Evolutionary conservation across 2,329 filamentous ascomycete genomes (phyloP), one percentile per base, ranked within the genome.

Genomic region (Pyrenochaeta sp.): DNA sequence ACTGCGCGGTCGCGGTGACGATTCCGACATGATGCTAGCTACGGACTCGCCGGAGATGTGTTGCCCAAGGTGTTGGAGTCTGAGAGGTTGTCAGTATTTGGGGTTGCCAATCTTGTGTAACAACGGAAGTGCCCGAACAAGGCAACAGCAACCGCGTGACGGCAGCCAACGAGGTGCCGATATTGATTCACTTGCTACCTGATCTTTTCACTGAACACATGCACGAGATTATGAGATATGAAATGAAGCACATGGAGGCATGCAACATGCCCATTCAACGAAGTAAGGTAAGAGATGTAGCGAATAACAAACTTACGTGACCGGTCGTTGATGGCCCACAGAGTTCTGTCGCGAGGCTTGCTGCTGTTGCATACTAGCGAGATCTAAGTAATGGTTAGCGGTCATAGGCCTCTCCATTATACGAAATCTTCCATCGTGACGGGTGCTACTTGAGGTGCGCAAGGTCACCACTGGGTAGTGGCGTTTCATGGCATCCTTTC

Each of bases 1-100:
- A 56, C 69, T 75, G 52, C 81, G 79, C 30, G 80, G 77, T 59
- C 77, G 74, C 2, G 80, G 74, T 9, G 81, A 79, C 10, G 76
- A 71, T 54, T 83, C 82, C 3, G 79, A 76, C 81, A 83, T 83
- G 60, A 82, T 74, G 61, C 82, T 81, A 44, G 76, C 76, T 27
- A 80, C 72, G 10, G 80, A 82, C 44, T 78, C 76, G 24, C 78
- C 75, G 49, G 81, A 82, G 37, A 79, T 69, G 54, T 71, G 67
- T 56, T 71, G 74, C 67, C 64, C 80, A 74, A 58, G 67, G 54
- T 71, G 68, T 64, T 71, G 66, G 40, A 71, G 65, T 56, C 63
- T 72, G 59, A 7, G 44, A 49, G 2, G 25, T 19, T 36, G 59
- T 61, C 27, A 59, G 58, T 52, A 22, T 58, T 49, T 59, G 50